Evolutionary conservation across 1,284 basidiomycete genomes (phyloP), one percentile per base, ranked within the genome.

Genomic region (Chalciporus piperatoides): DNA sequence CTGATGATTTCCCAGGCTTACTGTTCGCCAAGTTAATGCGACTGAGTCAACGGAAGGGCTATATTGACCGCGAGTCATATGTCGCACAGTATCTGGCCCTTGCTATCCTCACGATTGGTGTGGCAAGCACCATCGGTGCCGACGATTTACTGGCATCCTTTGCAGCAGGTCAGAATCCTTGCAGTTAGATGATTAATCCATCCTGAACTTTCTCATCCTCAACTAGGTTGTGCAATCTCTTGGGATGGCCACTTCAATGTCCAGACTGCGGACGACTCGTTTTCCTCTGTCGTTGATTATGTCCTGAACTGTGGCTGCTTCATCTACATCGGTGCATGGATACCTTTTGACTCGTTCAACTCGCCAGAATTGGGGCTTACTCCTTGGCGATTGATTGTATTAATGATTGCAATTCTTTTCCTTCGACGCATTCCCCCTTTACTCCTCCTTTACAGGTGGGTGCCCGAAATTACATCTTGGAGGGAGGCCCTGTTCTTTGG

Each of bases 211-310:
- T 42, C 2, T 25, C 25, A 9, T 6, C 25, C 42, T 41, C 44
- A n/a, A 30, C n/a, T 53, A 88, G 86, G 86, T 1, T 85, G 79
- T 48, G 92, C 94, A 0, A 88, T 97, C 57, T 92, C 92, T 2
- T 97, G 94, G 95, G 93, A 97, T 62, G 89, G 92, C 33, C 81
- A 93, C 64, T 97, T 96, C 71, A 90, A 91, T 62, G 73, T 76
- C 38, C 86, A 92, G 49, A 92, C 84, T 3, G 90, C 94, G 67
- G 82, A 86, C 57, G 86, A 91, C 52, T 78, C 85, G 32, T 98
- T 98, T 65, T 86, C 91, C 19, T 86, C 90, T 38, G 90, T 97
- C 45, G 86, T 98, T 58, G 93, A 97, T 56, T 75, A 87, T 39
- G 69, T 88, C 36, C 80, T 95, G 61, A 95, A 95, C 64, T 90